These are phyloP conservation scores for Fagopyrum tataricum DNA, from an alignment of 148 eudicot species.

Conservation along the genomic window DNA sequence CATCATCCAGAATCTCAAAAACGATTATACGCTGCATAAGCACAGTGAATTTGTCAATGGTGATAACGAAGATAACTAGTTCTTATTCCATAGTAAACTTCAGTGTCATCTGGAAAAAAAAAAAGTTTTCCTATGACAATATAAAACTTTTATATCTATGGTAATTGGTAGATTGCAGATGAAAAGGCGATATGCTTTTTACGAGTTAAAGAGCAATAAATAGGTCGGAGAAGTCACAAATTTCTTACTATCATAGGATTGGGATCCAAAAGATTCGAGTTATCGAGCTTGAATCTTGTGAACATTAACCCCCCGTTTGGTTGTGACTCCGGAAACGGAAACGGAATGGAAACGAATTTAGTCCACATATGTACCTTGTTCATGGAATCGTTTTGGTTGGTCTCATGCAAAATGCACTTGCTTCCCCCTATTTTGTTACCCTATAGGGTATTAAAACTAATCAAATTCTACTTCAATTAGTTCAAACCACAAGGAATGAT, in stretches of 20 bases:
- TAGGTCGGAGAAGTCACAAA: background rate
- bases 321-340: too few species aligned
- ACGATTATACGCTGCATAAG: constrained; percentile 63
- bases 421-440: too few species aligned
- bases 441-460: too few species aligned
- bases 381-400: too few species aligned
- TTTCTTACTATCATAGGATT: constrained; percentile 67
- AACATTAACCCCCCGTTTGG: too few species aligned
- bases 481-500: too few species aligned
- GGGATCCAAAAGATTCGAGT: constrained; percentile 80
- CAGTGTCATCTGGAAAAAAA: background rate
- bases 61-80: background rate
- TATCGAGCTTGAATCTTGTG: constrained; percentile 18
- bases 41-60: background rate
- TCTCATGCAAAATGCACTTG: too few species aligned
- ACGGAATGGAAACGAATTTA: too few species aligned
- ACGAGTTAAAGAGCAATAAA: background rate
- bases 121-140: background rate
- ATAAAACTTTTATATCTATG: background rate
- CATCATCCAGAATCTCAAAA: constrained; percentile 69
- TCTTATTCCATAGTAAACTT: background rate
- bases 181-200: background rate
- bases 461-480: too few species aligned
- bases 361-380: too few species aligned
- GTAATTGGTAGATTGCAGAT: too few species aligned